Evolutionary conservation across 2,329 filamentous ascomycete species (phyloP), one percentile per base, ranked within the genome.

Genomic region (Hypoxylon sp.): DNA sequence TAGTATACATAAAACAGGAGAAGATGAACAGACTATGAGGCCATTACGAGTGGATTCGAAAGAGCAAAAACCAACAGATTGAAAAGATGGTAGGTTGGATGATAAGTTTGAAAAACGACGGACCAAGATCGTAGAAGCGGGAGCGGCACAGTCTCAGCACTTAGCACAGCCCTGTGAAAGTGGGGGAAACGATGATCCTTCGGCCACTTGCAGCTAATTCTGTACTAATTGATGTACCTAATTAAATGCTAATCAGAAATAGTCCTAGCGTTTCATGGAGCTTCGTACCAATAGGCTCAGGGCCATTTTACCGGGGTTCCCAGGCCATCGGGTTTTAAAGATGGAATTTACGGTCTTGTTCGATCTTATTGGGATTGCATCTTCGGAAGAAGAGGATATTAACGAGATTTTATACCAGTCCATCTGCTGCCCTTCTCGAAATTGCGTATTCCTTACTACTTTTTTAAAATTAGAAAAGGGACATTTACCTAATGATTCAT

Each of bases 151-250:
- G 48, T 45, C 21, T 40, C n/a, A n/a, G n/a, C n/a, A n/a, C n/a
- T n/a, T 47, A 41, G 42, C 54, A 57, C 42, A 59, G 57, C 57
- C 57, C 51, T 55, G 54, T 46, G 44, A 29, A 35, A 47, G 49
- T 35, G 57, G 49, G 45, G 50, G 38, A 42, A 30, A 38, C n/a
- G 31, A 51, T 34, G 50, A 60, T 60, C 54, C 54, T 46, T 48
- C 31, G 31, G 50, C 38, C 43, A 43, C 46, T 54, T 47, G 27
- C 13, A 36, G 23, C 34, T 34, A 57, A 44, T 50, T 34, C 23
- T 41, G 38, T 38, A 42, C 31, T 25, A 25, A 31, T 25, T 27
- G 27, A 47, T 26, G 31, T 9, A 9, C n/a, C 21, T 25, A 25
- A 25, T 9, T 25, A 9, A 25, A 25, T 9, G 20, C 50, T 43